These are phyloP conservation scores for Leccinum boreale DNA, from an alignment of 768 basidiomycete genomes.

Conservation along the genomic window DNA sequence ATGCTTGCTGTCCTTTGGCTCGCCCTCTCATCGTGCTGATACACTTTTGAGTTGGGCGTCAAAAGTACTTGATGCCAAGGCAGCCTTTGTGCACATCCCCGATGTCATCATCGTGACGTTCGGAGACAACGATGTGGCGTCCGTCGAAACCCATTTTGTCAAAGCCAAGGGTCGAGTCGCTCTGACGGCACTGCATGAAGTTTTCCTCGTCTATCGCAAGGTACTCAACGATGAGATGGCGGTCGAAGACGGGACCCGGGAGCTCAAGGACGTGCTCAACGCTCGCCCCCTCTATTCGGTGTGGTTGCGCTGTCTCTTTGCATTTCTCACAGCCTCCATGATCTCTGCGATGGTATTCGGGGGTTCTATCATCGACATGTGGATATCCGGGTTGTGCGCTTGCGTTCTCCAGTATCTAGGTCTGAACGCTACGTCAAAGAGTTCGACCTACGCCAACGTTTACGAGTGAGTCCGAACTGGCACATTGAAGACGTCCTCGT, in stretches of 20 bases:
- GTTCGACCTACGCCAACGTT: slow-evolving; percentile 89
- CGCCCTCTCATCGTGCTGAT: slow-evolving; percentile 93
- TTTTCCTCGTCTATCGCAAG: slow-evolving; percentile 81
- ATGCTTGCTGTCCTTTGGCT: slow-evolving; percentile 86
- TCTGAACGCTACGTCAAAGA: slow-evolving; percentile 78
- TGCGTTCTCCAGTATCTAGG: slow-evolving; percentile 76
- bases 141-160: slow-evolving; percentile 82
- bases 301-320: slow-evolving; percentile 63
- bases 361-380: slow-evolving; percentile 79
- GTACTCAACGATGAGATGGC: slow-evolving; percentile 83
- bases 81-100: slow-evolving; percentile 82
- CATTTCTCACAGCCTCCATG: slow-evolving; percentile 74
- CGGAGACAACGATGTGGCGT: slow-evolving; percentile 66
- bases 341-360: slow-evolving; percentile 84
- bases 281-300: slow-evolving; percentile 68
- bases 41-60: slow-evolving; percentile 82
- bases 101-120: slow-evolving; percentile 80
- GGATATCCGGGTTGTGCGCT: slow-evolving; percentile 69
- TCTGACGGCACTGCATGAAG: slow-evolving; percentile 75
- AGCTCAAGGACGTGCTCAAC: slow-evolving; percentile 60
- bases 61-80: slow-evolving; percentile 70
- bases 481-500: not conserved
- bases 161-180: slow-evolving; percentile 79
- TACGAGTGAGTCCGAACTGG: slow-evolving; percentile 68
- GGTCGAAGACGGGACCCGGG: slow-evolving; percentile 66